Evolutionary conservation across 176 grass and related monocot species (phyloP).

Genomic region (Tillandsia leiboldiana): DNA sequence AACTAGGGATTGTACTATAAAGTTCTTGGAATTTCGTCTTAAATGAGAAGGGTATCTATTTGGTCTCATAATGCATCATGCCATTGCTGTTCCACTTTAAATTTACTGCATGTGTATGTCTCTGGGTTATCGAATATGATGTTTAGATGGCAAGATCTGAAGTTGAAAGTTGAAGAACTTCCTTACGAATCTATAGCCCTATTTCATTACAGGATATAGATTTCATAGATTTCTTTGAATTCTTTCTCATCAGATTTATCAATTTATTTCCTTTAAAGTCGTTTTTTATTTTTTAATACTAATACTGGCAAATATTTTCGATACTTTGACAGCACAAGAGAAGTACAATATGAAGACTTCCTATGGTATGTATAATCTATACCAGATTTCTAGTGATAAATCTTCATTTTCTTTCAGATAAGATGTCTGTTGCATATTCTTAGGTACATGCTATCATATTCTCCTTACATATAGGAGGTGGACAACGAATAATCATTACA

Average conservation of each 20-base stretch:
- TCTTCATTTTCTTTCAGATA: not conserved
- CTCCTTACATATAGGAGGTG: not conserved
- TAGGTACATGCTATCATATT: not conserved
- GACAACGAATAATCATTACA: not conserved
- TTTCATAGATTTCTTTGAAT: no score
- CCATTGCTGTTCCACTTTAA: not conserved
- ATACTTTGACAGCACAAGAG: conserved; percentile 43
- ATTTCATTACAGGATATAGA: no score
- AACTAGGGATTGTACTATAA: no score
- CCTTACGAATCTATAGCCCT: not conserved
- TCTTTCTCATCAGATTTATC: no score
- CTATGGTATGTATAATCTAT: conserved; percentile 64
- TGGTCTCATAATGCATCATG: not conserved
- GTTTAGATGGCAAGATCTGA: not conserved
- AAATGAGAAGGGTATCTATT: no score
- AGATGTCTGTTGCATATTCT: not conserved
- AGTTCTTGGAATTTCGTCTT: no score
- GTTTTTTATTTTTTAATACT: conserved; percentile 2
- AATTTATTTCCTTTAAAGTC: not conserved
- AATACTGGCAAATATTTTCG: conserved; percentile 12
- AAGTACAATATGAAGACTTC: conserved; percentile 76
- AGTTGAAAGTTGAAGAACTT: not conserved
- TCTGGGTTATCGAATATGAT: not conserved
- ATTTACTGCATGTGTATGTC: not conserved
- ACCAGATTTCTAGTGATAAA: not conserved